These are phyloP conservation scores for Bipolaris bicolor DNA, from an alignment of 2,329 filamentous ascomycete species.

Conservation along the genomic window DNA sequence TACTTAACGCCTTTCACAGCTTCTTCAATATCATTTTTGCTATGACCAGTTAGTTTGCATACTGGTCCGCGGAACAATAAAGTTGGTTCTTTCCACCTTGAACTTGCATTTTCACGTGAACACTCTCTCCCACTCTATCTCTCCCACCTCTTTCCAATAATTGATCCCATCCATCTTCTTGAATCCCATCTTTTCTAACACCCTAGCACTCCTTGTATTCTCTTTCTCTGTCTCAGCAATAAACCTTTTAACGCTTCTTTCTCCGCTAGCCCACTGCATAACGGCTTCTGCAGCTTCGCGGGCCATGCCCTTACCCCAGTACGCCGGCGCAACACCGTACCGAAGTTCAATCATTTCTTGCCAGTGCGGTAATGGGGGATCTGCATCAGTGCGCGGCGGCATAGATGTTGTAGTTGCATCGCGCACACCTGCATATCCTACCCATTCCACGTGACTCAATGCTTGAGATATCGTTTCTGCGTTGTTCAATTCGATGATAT, in stretches of 20 bases:
- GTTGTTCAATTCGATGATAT: not conserved
- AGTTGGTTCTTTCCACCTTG: not conserved
- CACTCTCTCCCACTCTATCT: slow-evolving; percentile 23
- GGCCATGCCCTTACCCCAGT: slow-evolving; percentile 25
- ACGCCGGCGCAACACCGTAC: slow-evolving; percentile 20
- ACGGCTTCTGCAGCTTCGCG: slow-evolving; percentile 25
- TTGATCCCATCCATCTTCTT: slow-evolving; percentile 12
- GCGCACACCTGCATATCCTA: slow-evolving; percentile 28
- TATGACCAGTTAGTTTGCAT: too few species aligned
- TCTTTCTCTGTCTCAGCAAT: slow-evolving; percentile 32
- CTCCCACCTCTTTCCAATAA: slow-evolving; percentile 26
- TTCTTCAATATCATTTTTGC: too few species aligned
- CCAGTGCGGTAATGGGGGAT: slow-evolving; percentile 22
- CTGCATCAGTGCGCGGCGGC: slow-evolving; percentile 7
- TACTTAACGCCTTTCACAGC: too few species aligned
- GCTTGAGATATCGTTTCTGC: not conserved
- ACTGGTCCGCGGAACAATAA: too few species aligned
- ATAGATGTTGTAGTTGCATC: slow-evolving; percentile 27
- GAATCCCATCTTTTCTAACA: slow-evolving; percentile 37
- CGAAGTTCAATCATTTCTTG: slow-evolving; percentile 27
- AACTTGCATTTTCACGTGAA: not conserved
- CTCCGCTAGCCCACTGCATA: slow-evolving; percentile 22
- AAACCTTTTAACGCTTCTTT: slow-evolving; percentile 20
- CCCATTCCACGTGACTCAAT: slow-evolving; percentile 10
- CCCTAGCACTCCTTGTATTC: slow-evolving; percentile 30